A percentile compares a stretch with the other conserved stretches of the same genome.
These are phyloP conservation scores for Trametes sp. DNA, from an alignment of 1,284 basidiomycete genomes.

Conservation along the genomic window DNA sequence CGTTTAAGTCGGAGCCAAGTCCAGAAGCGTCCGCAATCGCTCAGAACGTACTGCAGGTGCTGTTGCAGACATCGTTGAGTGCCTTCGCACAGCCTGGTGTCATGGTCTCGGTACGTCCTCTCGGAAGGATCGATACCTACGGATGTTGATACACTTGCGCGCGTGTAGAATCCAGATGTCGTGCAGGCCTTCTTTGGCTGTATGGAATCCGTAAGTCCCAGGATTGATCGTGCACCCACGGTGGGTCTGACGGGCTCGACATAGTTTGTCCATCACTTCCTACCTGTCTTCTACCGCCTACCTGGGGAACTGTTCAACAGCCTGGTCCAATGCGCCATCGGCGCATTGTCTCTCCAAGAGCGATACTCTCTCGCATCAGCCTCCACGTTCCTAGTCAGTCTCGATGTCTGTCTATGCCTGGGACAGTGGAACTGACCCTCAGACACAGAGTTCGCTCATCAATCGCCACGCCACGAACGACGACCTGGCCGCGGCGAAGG, in stretches of 20 bases:
- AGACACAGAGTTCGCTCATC: conserved; percentile 62
- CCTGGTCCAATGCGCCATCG: conserved; percentile 76
- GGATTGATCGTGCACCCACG: not conserved
- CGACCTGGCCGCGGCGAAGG: conserved; percentile 57
- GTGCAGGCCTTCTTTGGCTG: conserved; percentile 89
- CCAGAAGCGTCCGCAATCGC: conserved; percentile 56
- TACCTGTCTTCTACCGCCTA: conserved; percentile 71
- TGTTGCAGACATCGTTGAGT: conserved; percentile 68
- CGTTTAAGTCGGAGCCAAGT: conserved; percentile 50
- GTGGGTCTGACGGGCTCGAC: not conserved
- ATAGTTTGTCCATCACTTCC: conserved; percentile 79
- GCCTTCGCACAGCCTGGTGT: conserved; percentile 64
- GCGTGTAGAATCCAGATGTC: conserved; percentile 80
- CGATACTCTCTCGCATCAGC: conserved; percentile 87
- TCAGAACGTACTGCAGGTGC: conserved; percentile 58
- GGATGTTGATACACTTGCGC: not conserved
- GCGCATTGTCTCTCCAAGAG: conserved; percentile 80
- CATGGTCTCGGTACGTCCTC: conserved; percentile 71
- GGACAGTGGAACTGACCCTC: not conserved
- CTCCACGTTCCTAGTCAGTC: conserved; percentile 80
- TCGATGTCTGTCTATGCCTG: conserved; percentile 1
- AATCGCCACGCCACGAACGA: conserved; percentile 65
- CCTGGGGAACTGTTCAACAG: conserved; percentile 73
- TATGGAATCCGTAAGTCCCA: conserved; percentile 65
- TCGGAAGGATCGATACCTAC: not conserved